A percentile compares a stretch with the other conserved stretches of the same genome.
Evolutionary conservation across 164 flowering plant species (phyloP).

Genomic region (Magnolia kwangsiensis): DNA sequence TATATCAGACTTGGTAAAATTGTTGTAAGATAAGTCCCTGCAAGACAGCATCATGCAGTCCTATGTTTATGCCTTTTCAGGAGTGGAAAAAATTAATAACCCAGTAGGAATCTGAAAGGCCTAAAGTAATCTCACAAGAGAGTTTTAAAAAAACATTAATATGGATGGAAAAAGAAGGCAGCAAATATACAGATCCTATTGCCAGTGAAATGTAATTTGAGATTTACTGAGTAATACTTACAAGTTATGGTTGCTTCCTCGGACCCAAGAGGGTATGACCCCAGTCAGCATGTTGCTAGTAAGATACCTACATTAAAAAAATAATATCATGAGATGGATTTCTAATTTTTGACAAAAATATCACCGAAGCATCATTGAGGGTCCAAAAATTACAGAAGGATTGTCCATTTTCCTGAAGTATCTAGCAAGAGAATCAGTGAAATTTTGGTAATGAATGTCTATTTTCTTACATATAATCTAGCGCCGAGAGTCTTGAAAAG

Average conservation of each 20-base stretch:
- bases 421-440: neutral
- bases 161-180: neutral
- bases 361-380: neutral
- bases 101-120: neutral
- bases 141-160: neutral
- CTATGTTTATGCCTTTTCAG: neutral
- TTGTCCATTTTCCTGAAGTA: neutral
- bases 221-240: constrained; percentile 39
- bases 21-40: constrained; percentile 85
- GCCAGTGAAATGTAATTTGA: constrained; percentile 39
- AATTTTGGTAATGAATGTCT: neutral
- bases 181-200: neutral
- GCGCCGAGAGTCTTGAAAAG: constrained; percentile 6
- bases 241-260: constrained; percentile 32
- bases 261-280: constrained; percentile 45
- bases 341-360: constrained; percentile 32
- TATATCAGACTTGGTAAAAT: constrained; percentile 41
- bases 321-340: neutral
- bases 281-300: constrained; percentile 63
- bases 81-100: neutral
- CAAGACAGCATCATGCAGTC: constrained; percentile 10
- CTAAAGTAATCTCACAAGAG: neutral
- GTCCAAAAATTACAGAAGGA: too few relatives aligned
- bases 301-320: constrained; percentile 50
- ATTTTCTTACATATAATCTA: constrained; percentile 21